Evolutionary conservation across 2,329 filamentous ascomycete genomes (phyloP), one percentile per base, ranked within the genome.

Genomic region (Raffaelea arxii): DNA sequence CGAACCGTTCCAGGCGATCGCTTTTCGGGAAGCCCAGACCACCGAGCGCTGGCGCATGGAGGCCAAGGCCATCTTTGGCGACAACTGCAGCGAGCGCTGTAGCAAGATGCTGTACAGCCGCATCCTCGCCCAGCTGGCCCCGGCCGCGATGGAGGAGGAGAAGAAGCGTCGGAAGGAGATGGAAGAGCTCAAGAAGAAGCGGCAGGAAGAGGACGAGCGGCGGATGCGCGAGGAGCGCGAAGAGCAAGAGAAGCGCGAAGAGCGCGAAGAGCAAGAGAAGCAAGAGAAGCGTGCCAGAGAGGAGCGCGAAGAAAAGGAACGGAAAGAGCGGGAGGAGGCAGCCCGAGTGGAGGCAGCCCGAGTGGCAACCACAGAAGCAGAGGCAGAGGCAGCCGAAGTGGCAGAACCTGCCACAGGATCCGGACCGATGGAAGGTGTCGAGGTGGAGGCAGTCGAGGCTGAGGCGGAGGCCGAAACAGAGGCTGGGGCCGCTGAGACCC

Each of bases 31-130:
- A 9, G 77, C 80, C 32, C 72, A 78, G 9, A 97, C 92, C 1
- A 70, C 75, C 46, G 74, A 76, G 45, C 82, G 92, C 51, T 98
- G 94, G 83, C 79, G 86, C 59, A 88, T 96, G 59, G 94, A 97
- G 62, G 83, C 89, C 9, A 82, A 84, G 52, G 81, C 98, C 62
- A 74, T 97, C 1, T 97, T 92, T 62, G 85, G 86, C 23, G 65
- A 71, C 21, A 72, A 67, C 42, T 76, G 82, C 44, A 60, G 77
- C 4, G 89, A 95, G 42, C 85, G 85, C 59, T 76, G 81, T 3
- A 71, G 77, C 50, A 77, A 78, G 45, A 71, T 94, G 16, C 66
- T 82, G 52, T 82, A 78, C 54, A 75, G 79, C 2, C 46, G 32
- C 14, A 75, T 98, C 23, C 70, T 88, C 36, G 81, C 78, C 39